Base-by-base conservation (phyloP, 305 asterid genomes). In the Caryopteris hybrid region DNA sequence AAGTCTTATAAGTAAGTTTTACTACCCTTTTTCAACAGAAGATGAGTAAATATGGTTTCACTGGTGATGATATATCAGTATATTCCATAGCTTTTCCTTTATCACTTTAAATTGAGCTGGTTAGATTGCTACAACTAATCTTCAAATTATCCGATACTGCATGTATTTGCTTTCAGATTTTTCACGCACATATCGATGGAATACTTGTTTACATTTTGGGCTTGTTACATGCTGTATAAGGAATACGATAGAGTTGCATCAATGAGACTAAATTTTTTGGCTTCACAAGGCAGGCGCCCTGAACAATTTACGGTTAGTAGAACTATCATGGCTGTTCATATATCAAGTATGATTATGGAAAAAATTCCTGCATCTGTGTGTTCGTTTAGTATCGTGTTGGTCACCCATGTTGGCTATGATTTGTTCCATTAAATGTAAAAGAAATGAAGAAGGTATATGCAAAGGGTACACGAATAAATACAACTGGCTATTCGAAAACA, bases 271-370 rank as follows among this genome's bases (percentile, higher is more conserved):
- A 82, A 70, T 0, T 91, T 91, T 75, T 71, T 91, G 90, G 92
- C 96, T 81, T 84, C 91, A 64, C 83, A 85, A 76, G 86, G 83
- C 76, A 79, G 80, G 69, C 85, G 78, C n/a, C 87, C 97, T 17
- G 98, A 90, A 74, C 98, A 94, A 72, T 94, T 87, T 80, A 89
- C 96, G 76, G 98, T 94, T 68, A 83, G 96, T 84, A 69, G 20
- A 70, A 50, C 59, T 57, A 68, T 47, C 58, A 48, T 71, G 42
- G 46, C 57, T 38, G 38, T 60, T 61, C 31, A 46, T 22, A 64
- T 43, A 68, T 47, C 16, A 47, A 63, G 53, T 42, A 59, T 50
- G 70, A 21, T 14, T 6, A 17, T 61, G 61, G 27, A 33, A 50
- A 13, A 36, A 1, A 6, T 53, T 11, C 58, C 58, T 47, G 68